These are phyloP conservation scores for Telopea speciosissima DNA, from an alignment of 177 flowering plant genomes.

Conservation along the genomic window DNA sequence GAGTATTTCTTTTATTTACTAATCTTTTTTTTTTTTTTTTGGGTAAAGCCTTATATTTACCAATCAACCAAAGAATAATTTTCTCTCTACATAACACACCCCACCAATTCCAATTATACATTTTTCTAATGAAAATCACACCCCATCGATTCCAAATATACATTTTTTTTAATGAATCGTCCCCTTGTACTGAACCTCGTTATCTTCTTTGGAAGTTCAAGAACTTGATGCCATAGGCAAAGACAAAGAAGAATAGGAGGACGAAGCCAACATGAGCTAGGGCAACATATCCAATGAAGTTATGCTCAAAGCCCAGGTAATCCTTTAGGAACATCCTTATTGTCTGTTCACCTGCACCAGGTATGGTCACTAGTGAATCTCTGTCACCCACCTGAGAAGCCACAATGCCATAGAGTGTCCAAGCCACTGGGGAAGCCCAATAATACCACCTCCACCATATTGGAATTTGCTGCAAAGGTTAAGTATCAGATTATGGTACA, in stretches of 20 bases:
- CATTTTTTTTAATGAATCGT: not conserved
- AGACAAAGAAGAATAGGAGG: conserved; percentile 39
- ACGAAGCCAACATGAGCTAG: conserved; percentile 39
- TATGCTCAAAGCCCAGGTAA: conserved; percentile 32
- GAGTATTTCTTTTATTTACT: too few species aligned
- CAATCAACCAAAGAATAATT: not conserved
- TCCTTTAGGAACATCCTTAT: conserved; percentile 32
- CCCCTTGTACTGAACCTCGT: not conserved
- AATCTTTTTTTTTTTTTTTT: too few species aligned
- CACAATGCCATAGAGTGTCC: conserved; percentile 62
- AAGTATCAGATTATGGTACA: too few species aligned
- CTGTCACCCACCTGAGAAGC: conserved; percentile 53
- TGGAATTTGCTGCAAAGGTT: conserved; percentile 49
- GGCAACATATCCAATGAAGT: conserved; percentile 44
- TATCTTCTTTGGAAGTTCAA: conserved; percentile 54
- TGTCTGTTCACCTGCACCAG: conserved; percentile 22
- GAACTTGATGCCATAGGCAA: conserved; percentile 48
- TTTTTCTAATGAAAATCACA: not conserved
- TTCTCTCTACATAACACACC: not conserved
- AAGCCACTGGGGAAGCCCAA: conserved; percentile 62
- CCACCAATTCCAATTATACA: not conserved
- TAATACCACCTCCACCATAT: conserved; percentile 79
- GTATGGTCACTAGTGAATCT: conserved; percentile 18
- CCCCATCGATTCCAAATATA: not conserved
- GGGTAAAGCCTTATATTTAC: too few species aligned